Conservation (phyloP, 495 filamentous ascomycete genomes). For the Evansstolkia leycettana region DNA sequence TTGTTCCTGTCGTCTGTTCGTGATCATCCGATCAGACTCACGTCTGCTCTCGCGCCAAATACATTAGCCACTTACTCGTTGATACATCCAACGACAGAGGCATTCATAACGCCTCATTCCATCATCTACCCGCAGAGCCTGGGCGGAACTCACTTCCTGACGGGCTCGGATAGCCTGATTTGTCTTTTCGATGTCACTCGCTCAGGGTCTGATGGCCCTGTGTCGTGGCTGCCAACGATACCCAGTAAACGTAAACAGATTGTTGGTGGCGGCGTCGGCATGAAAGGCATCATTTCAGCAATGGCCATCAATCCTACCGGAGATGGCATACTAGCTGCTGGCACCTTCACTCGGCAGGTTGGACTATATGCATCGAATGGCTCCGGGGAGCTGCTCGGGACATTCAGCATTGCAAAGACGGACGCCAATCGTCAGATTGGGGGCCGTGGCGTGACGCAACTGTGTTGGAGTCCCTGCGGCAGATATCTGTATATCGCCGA, state of each 20-base stretch:
- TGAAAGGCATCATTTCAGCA: constrained; percentile 72
- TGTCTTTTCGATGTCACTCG: constrained; percentile 67
- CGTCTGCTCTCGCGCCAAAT: constrained; percentile 38
- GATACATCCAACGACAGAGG: constrained; percentile 63
- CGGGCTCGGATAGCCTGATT: constrained; percentile 62
- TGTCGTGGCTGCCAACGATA: constrained; percentile 55
- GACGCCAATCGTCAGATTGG: constrained; percentile 31
- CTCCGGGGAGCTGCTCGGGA: constrained; percentile 51
- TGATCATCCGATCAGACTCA: constrained; percentile 67
- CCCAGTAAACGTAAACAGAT: constrained; percentile 59
- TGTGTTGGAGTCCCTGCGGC: constrained; percentile 76
- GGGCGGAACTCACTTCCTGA: constrained; percentile 48
- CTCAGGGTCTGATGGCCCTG: constrained; percentile 45
- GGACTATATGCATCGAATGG: constrained; percentile 65
- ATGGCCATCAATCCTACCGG: constrained; percentile 37
- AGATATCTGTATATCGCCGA: constrained; percentile 81
- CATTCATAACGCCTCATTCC: constrained; percentile 61
- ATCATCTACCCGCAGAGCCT: constrained; percentile 50
- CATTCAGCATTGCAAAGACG: constrained; percentile 41
- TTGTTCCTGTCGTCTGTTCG: constrained; percentile 52
- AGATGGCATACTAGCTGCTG: constrained; percentile 60
- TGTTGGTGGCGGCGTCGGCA: constrained; percentile 60
- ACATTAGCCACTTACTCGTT: constrained; percentile 54
- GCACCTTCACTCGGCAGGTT: constrained; percentile 65
- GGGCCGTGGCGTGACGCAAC: constrained; percentile 62